phyloP scores from a whole-genome alignment of 306 rosid genomes.

The Gleditsia sinensis region DNA sequence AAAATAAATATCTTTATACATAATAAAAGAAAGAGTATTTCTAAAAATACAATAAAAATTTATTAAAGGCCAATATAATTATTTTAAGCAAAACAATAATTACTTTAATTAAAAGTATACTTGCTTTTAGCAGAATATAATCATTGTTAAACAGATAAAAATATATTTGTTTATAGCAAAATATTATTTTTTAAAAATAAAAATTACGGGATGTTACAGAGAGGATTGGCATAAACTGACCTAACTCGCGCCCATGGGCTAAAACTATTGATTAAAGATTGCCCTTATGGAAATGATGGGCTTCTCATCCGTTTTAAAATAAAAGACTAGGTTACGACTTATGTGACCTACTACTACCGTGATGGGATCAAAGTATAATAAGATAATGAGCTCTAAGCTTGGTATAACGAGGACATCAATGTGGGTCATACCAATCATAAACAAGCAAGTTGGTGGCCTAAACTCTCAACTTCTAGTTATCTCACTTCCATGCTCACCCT shows the following conservation, averaged over 20 bases:
- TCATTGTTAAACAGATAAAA: no score
- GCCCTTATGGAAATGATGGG: conserved; percentile 84
- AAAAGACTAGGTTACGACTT: conserved; percentile 64
- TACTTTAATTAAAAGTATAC: no score
- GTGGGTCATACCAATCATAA: conserved; percentile 70
- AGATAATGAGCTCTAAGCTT: conserved; percentile 61
- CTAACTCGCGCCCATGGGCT: conserved; percentile 71
- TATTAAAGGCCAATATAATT: no score
- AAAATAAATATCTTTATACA: no score
- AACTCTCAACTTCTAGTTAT: conserved; percentile 27
- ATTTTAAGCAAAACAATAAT: no score
- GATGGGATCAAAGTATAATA: conserved; percentile 29
- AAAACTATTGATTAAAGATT: conserved; percentile 66
- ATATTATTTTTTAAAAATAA: no score
- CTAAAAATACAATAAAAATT: no score
- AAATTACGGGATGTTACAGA: no score
- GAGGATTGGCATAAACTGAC: conserved; percentile 81
- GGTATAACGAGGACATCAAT: conserved; percentile 69
- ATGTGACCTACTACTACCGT: conserved; percentile 64
- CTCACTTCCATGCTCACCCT: conserved; percentile 41
- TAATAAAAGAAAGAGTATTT: no score
- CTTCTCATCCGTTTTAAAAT: conserved; percentile 73
- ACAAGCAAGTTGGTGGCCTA: conserved; percentile 77
- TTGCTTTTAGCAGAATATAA: no score
- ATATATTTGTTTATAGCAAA: no score